Percentiles rank a stretch among this genome's conserved stretches.
These are phyloP conservation scores for Fragaria vesca DNA, from an alignment of 306 rosid genomes.

Conservation along the genomic window DNA sequence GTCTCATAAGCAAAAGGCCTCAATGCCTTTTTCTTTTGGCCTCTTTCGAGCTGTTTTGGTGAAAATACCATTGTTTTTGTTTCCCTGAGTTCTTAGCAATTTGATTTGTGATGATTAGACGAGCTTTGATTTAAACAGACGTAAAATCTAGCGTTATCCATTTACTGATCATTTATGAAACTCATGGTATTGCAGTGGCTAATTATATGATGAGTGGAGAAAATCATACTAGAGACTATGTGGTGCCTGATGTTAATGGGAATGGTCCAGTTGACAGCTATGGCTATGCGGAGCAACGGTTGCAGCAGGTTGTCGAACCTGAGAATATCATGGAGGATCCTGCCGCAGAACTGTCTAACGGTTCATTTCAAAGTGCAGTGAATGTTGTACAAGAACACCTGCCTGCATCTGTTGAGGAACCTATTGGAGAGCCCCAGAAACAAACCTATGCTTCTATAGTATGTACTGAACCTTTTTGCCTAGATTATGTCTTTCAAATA, in stretches of 20 bases:
- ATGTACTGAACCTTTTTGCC: constrained; percentile 30
- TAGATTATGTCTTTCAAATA: background rate
- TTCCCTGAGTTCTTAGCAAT: background rate
- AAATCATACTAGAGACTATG: constrained; percentile 67
- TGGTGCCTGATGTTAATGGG: constrained; percentile 59
- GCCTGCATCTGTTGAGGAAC: constrained; percentile 65
- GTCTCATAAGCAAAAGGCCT: background rate
- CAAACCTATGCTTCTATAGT: constrained; percentile 97
- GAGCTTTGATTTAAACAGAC: background rate
- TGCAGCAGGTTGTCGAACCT: constrained; percentile 60
- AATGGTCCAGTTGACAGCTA: constrained; percentile 60
- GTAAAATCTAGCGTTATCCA: background rate
- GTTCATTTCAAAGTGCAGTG: constrained; percentile 54
- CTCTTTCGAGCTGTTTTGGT: background rate
- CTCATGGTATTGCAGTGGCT: constrained; percentile 55
- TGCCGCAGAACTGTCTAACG: constrained; percentile 55
- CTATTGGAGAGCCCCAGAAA: constrained; percentile 86
- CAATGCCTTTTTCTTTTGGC: background rate
- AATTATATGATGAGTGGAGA: constrained; percentile 67
- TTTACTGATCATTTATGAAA: constrained; percentile 21
- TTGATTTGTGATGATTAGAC: constrained; percentile 8
- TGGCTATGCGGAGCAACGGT: constrained; percentile 62
- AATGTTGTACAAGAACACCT: constrained; percentile 54
- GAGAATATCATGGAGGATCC: constrained; percentile 55
- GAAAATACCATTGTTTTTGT: background rate